phyloP scores from a whole-genome alignment of 257 asterid species.

The Salvia miltiorrhiza region DNA sequence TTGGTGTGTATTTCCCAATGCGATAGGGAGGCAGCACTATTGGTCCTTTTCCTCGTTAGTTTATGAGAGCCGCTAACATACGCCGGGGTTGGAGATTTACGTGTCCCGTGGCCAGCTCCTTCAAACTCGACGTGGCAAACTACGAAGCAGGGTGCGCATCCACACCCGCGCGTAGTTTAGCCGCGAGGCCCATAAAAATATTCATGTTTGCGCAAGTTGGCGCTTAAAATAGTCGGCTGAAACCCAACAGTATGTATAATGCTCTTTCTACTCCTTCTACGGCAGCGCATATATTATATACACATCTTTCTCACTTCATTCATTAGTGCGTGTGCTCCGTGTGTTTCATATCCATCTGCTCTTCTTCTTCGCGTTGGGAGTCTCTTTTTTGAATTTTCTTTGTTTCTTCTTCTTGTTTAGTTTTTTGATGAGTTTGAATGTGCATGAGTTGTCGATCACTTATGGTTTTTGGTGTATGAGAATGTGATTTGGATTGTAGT shows the following conservation, averaged over 20 bases:
- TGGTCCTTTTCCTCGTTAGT: constrained; percentile 9
- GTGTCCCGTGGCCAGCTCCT: constrained; percentile 24
- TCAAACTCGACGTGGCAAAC: constrained; percentile 19
- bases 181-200: background rate
- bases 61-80: background rate
- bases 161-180: constrained; percentile 24
- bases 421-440: background rate
- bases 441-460: background rate
- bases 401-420: background rate
- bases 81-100: constrained; percentile 10
- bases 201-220: constrained; percentile 25
- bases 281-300: too few relatives aligned
- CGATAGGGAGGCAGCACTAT: background rate
- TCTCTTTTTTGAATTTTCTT: background rate
- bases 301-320: background rate
- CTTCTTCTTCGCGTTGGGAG: too few relatives aligned
- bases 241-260: background rate
- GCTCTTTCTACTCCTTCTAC: background rate
- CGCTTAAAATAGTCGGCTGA: constrained; percentile 31
- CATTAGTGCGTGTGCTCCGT: background rate
- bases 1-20: constrained; percentile 3
- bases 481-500: constrained; percentile 14
- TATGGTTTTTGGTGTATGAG: background rate
- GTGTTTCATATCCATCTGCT: background rate
- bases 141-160: constrained; percentile 21